phyloP scores from a whole-genome alignment of 495 filamentous ascomycete genomes.

The Rusavskia elegans region DNA sequence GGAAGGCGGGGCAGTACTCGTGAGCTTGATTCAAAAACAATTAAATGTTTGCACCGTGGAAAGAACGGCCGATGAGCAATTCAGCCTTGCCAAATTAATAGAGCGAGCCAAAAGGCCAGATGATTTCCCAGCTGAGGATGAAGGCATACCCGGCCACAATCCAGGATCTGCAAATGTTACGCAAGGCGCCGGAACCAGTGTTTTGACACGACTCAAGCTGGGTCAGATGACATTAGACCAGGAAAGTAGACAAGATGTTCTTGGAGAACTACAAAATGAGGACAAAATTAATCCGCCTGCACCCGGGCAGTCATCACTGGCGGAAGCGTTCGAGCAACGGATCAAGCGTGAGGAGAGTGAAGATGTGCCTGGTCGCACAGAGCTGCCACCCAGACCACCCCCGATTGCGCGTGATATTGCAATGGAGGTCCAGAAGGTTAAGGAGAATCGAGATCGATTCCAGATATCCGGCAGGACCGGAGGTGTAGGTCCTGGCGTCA shows the following conservation, averaged over 20 bases:
- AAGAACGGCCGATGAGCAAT: slow-evolving; percentile 58
- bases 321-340: slow-evolving; percentile 61
- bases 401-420: slow-evolving; percentile 76
- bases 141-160: slow-evolving; percentile 85
- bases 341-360: slow-evolving; percentile 87
- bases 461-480: slow-evolving; percentile 65
- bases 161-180: slow-evolving; percentile 69
- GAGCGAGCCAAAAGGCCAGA: slow-evolving; percentile 46
- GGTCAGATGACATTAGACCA: slow-evolving; percentile 68
- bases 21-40: slow-evolving; percentile 54
- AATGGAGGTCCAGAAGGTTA: slow-evolving; percentile 89
- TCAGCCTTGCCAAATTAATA: slow-evolving; percentile 68
- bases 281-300: slow-evolving; percentile 54
- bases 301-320: slow-evolving; percentile 45
- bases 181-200: slow-evolving; percentile 38
- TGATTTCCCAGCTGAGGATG: slow-evolving; percentile 59
- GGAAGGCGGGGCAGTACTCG: slow-evolving; percentile 60
- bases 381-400: slow-evolving; percentile 62
- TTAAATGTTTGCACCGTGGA: slow-evolving; percentile 59
- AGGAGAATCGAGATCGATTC: slow-evolving; percentile 81
- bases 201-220: slow-evolving; percentile 47
- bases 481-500: slow-evolving; percentile 63
- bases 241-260: slow-evolving; percentile 62
- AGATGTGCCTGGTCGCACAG: slow-evolving; percentile 59
- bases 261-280: slow-evolving; percentile 66